A percentile compares a stretch with the other conserved stretches of the same genome.
Conservation (phyloP, 2,329 filamentous ascomycete species). For the Teratosphaeria epicoccoides region DNA sequence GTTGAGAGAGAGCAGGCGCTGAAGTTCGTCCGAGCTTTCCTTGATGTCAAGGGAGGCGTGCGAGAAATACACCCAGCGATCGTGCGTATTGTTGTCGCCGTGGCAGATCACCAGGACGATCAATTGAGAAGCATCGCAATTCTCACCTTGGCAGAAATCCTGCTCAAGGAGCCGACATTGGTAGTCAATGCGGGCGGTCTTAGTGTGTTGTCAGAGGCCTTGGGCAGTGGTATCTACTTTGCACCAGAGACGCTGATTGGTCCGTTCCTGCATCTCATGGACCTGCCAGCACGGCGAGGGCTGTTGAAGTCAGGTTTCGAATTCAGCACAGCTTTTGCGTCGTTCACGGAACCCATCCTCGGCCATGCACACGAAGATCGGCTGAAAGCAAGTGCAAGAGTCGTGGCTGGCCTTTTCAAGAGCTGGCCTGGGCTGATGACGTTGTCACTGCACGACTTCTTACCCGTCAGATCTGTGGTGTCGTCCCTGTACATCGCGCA, state of each 20-base stretch:
- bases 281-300: slow-evolving; percentile 68
- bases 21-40: slow-evolving; percentile 88
- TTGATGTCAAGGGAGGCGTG: slow-evolving; percentile 89
- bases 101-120: slow-evolving; percentile 79
- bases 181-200: slow-evolving; percentile 77
- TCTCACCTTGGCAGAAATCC: slow-evolving; percentile 82
- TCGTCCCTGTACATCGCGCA: slow-evolving; percentile 51
- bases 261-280: slow-evolving; percentile 82
- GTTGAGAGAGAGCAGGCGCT: slow-evolving; percentile 93
- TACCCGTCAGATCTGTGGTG: slow-evolving; percentile 72
- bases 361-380: slow-evolving; percentile 49
- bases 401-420: slow-evolving; percentile 82
- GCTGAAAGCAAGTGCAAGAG: slow-evolving; percentile 78
- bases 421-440: slow-evolving; percentile 90
- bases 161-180: slow-evolving; percentile 73
- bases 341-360: slow-evolving; percentile 72
- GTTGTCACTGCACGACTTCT: slow-evolving; percentile 77
- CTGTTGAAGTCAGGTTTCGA: slow-evolving; percentile 83
- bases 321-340: slow-evolving; percentile 73
- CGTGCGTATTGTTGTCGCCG: slow-evolving; percentile 77
- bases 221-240: slow-evolving; percentile 83
- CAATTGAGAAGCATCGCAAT: slow-evolving; percentile 81
- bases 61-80: slow-evolving; percentile 78
- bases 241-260: slow-evolving; percentile 80
- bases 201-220: slow-evolving; percentile 75